Conservation (phyloP, 2,329 filamentous ascomycete species). For the Aquanectria penicillioides region DNA sequence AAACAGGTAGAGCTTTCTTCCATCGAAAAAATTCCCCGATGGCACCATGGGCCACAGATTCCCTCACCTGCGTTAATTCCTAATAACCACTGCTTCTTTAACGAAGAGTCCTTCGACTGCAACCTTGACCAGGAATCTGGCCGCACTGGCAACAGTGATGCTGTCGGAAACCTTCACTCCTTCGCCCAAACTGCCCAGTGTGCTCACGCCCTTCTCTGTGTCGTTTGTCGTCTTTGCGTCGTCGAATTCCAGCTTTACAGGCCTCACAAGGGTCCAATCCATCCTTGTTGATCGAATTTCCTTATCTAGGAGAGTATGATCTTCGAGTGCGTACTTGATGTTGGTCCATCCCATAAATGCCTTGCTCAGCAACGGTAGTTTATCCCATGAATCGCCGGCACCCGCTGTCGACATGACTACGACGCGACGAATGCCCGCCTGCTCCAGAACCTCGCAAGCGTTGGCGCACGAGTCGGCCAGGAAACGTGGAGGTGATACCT, state of each 20-base stretch:
- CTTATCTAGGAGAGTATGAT: conserved; percentile 49
- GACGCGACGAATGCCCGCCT: conserved; percentile 45
- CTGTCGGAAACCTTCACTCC: conserved; percentile 46
- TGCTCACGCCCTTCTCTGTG: conserved; percentile 31
- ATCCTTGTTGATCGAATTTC: conserved; percentile 47
- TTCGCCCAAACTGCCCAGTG: conserved; percentile 42
- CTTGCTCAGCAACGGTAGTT: conserved; percentile 47
- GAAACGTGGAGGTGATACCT: conserved; percentile 50
- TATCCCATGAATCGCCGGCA: conserved; percentile 50
- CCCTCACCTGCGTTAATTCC: conserved; percentile 13
- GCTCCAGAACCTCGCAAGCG: conserved; percentile 44
- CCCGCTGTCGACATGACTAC: conserved; percentile 53
- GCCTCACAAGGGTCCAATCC: conserved; percentile 51
- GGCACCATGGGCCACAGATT: background rate
- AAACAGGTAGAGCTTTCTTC: too few species aligned
- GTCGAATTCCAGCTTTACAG: conserved; percentile 45
- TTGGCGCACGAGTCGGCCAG: conserved; percentile 51
- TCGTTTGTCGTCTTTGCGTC: conserved; percentile 31
- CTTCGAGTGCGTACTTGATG: conserved; percentile 51
- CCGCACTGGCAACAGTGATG: conserved; percentile 41
- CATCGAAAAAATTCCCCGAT: background rate
- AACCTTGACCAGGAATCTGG: conserved; percentile 48
- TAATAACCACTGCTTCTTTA: conserved; percentile 32
- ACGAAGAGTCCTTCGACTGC: conserved; percentile 39
- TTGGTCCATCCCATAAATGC: conserved; percentile 52